Evolutionary conservation across 345 rosid genomes (phyloP), one percentile per base, ranked within the genome.

Genomic region (Pistacia vera): DNA sequence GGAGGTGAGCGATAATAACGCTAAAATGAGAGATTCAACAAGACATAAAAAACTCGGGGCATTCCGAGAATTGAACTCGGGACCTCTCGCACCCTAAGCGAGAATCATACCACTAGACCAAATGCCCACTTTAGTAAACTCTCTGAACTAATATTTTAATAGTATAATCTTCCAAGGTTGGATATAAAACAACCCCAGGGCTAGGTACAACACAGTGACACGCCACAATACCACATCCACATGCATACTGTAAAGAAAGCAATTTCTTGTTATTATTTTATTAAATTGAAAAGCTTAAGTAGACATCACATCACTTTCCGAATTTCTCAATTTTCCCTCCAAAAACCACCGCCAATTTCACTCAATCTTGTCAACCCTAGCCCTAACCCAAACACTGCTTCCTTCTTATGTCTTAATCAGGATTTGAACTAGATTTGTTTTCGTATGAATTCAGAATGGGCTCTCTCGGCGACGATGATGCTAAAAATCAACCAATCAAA

Each of bases 11-110:
- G 33, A 30, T 0, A 30, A 30, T 30, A 30, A 30, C 33, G 0
- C 2, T 30, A 30, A 30, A 30, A 30, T 30, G 1, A 30, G 33
- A 30, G 2, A 30, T 30, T 30, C 33, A 30, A 30, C 1, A 30
- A 2, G 33, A 1, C 33, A 2, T 28, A 2, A 57, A 13, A 3
- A 13, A 41, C 13, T 13, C 84, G 86, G 33, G 85, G 86, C 84
- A 89, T 92, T 92, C 90, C 91, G 88, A 90, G 93, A 90, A 92
- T 92, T 73, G 92, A 90, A 90, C 92, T 88, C 90, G 92, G 94
- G 97, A 89, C 92, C 92, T 92, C 91, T 89, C 88, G 90, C 91
- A 91, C 92, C 92, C 91, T 73, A 91, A 93, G 97, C 90, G 88
- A 93, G 92, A 89, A 90, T 92, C 91, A 86, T 90, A 80, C 90